These are phyloP conservation scores for Trebouxia gelatinosa DNA, from an alignment of 163 green algal genomes.

Conservation along the genomic window DNA sequence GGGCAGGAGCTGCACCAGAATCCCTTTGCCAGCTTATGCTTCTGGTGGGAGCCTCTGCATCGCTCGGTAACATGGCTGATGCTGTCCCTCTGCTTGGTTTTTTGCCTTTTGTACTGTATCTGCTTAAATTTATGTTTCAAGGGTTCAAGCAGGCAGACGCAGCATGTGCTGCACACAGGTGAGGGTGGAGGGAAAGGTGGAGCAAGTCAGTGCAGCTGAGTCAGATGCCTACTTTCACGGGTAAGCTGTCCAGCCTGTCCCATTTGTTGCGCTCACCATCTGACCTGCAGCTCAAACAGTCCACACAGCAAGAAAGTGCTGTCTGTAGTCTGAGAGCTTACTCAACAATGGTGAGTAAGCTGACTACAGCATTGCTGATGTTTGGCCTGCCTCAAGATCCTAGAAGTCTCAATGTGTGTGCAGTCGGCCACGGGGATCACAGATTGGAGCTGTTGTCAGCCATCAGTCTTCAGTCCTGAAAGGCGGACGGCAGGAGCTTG, in stretches of 20 bases:
- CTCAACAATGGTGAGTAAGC: background rate
- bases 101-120: too few species aligned
- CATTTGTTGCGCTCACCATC: too few species aligned
- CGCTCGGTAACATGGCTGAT: too few species aligned
- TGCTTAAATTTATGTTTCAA: too few species aligned
- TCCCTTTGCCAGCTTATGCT: slow-evolving; percentile 60
- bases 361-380: too few species aligned
- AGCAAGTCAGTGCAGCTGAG: slow-evolving; percentile 68
- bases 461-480: slow-evolving; percentile 62
- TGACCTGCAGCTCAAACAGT: too few species aligned
- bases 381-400: too few species aligned
- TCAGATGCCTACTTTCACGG: slow-evolving; percentile 80
- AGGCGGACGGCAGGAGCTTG: slow-evolving; percentile 49
- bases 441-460: slow-evolving; percentile 61
- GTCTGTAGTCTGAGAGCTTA: background rate
- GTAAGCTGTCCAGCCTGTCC: too few species aligned
- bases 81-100: too few species aligned
- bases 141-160: background rate
- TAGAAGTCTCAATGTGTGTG: too few species aligned
- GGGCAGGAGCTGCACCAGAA: slow-evolving; percentile 55
- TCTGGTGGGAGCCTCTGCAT: slow-evolving; percentile 87
- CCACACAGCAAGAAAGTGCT: too few species aligned
- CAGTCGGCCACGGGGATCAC: slow-evolving; percentile 68
- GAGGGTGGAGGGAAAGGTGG: slow-evolving; percentile 75
- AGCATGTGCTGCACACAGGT: slow-evolving; percentile 55